Evolutionary conservation across 129 eudicot genomes (phyloP), one percentile per base, ranked within the genome.

Genomic region (Flaveria ramosissima): DNA sequence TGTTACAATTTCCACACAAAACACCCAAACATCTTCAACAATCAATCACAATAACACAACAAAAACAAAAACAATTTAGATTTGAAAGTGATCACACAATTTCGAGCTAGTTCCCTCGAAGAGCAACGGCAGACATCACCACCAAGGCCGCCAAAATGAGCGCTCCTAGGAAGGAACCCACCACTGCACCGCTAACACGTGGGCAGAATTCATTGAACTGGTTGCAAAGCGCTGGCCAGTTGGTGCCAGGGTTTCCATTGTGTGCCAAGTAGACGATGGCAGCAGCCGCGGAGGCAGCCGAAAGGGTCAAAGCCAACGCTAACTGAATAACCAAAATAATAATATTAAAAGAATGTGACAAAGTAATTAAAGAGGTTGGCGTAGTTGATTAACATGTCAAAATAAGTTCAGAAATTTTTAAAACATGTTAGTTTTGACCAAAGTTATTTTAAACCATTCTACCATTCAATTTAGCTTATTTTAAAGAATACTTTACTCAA

Each of bases 251-350:
- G 74, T 92, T 89, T 7, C 97, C 97, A 26, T 92, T 89, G 72
- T 89, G 97, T 1, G 96, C 93, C 74, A 92, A 81, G 87, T 89
- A 92, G 42, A 92, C 96, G 4, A 92, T 89, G 23, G 97, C 89
- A 5, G 96, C 92, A n/a, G 93, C 92, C 7, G 91, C 89, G 3
- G 93, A 84, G 36, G 93, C 97, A 10, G 82, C 91, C 0, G 96
- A 85, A 41, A 88, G 73, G 1, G 91, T 86, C 45, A 86, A 68
- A 9, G 87, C 96, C 73, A 87, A 77, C 48, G 79, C 77, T 70
- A 83, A 47, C 97, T 92, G 85, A 68, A 57, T 3, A 57, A 67
- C 47, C 21, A 55, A 57, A 17, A 23, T 21, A 5, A 12, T 71
- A 39, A 0, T 1, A 32, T 32, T 63, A 32, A 6, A 70, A 46